Evolutionary conservation across 2,329 filamentous ascomycete genomes (phyloP).

Genomic region (Aureobasidium musti): DNA sequence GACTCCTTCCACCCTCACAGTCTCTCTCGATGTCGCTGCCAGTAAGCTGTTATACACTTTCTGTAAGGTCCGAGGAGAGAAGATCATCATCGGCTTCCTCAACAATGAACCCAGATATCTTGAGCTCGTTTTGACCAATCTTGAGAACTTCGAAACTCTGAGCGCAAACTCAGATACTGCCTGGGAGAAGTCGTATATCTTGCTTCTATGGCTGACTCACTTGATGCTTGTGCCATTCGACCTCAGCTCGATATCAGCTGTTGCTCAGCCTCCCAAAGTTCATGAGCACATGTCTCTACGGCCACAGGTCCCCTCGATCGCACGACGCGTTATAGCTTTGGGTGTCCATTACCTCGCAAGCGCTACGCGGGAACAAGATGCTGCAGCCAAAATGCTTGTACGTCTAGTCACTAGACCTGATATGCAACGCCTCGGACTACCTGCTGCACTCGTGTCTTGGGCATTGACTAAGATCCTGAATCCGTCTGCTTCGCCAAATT

Average conservation of each 20-base stretch:
- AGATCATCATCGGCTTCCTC: slow-evolving; percentile 86
- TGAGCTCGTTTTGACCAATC: slow-evolving; percentile 72
- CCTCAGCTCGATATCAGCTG: slow-evolving; percentile 73
- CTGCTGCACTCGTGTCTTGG: slow-evolving; percentile 70
- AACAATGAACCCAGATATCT: slow-evolving; percentile 86
- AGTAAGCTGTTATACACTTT: slow-evolving; percentile 82
- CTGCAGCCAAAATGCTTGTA: slow-evolving; percentile 80
- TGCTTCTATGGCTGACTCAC: slow-evolving; percentile 73
- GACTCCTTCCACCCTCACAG: background rate
- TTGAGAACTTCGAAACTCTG: slow-evolving; percentile 60
- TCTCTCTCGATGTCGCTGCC: slow-evolving; percentile 65
- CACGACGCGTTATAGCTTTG: slow-evolving; percentile 68
- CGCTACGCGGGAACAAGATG: slow-evolving; percentile 84
- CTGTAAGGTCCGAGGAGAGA: slow-evolving; percentile 92
- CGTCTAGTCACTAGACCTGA: slow-evolving; percentile 80
- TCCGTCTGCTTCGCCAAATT: slow-evolving; percentile 46
- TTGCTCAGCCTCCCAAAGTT: slow-evolving; percentile 50
- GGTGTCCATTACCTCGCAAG: slow-evolving; percentile 70
- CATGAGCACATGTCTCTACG: slow-evolving; percentile 60
- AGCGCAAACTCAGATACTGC: slow-evolving; percentile 29
- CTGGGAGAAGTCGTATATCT: slow-evolving; percentile 89
- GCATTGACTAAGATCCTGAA: slow-evolving; percentile 61
- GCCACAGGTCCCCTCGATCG: slow-evolving; percentile 65
- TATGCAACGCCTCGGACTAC: slow-evolving; percentile 76
- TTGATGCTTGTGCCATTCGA: slow-evolving; percentile 76